Base-by-base conservation (phyloP, 202 grass and related monocot genomes). In the Schoenoplectus tabernaemontani region DNA sequence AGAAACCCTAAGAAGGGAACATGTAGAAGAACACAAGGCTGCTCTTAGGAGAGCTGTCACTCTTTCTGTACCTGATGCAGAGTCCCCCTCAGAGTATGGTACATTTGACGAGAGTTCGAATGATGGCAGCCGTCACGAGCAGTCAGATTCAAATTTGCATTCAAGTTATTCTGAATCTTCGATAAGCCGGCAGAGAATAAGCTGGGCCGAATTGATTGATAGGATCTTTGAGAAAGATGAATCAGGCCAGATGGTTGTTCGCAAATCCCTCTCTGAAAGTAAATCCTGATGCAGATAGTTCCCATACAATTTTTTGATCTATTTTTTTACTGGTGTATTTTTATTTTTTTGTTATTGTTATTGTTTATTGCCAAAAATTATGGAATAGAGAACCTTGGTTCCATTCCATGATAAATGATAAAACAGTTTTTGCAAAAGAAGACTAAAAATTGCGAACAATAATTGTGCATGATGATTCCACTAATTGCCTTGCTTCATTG, bases 201-300 rank as follows among this genome's bases (percentile, higher is more conserved):
- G 71, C 84, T 97, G 93, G 91, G 82, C 91, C 4, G 91, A 97
- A 53, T 88, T 97, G n/a, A 91, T 97, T 57, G 89, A 97, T 57
- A 81, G 84, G 33, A 85, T 97, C 56, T 90, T 93, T 57, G 93
- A 97, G 10, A 90, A 84, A 67, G 85, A 93, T 9, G 89, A 93
- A 26, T 85, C 85, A 0, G 89, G 90, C 19, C 83, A 84, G 10
- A 93, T 90, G 20, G 85, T 93, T 50, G 84, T 97, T 30, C 84
- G 91, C 15, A 81, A 79, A 72, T 91, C 87, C 0, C 37, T 69
- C 22, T 84, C 80, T 36, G 15, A 85, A 17, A 58, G 30, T 28
- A 33, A 79, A 34, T 68, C 20, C 62, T 79, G 47, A 76, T 22
- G 33, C 71, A 54, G 64, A 51, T 83, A 76, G 6, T 77, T 50